Evolutionary conservation across 2,329 filamentous ascomycete species (phyloP).

Genomic region (Penicillium nordicum): DNA sequence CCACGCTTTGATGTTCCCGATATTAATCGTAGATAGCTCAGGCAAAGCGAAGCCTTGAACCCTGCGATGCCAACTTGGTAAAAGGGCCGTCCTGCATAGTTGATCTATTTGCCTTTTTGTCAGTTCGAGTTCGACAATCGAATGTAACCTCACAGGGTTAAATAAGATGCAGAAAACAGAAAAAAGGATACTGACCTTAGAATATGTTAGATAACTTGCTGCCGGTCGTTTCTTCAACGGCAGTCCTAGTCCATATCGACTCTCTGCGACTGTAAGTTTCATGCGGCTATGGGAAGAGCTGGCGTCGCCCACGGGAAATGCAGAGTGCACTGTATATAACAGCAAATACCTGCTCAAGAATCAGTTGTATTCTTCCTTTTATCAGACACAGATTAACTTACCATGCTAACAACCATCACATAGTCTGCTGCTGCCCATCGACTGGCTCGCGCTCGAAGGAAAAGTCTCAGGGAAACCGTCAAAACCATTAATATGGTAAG

Average conservation of each 20-base stretch:
- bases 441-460: conserved; percentile 42
- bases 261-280: conserved; percentile 41
- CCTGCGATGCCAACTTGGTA: conserved; percentile 56
- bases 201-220: conserved; percentile 46
- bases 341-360: conserved; percentile 44
- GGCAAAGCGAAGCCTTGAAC: conserved; percentile 55
- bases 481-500: conserved; percentile 45
- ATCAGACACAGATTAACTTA: conserved; percentile 11
- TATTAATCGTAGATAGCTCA: conserved; percentile 53
- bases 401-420: conserved; percentile 37
- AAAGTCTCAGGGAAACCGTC: conserved; percentile 44
- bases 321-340: conserved; percentile 51
- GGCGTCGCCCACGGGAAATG: conserved; percentile 45
- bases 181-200: conserved; percentile 25
- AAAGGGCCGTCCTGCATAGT: conserved; percentile 53
- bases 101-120: conserved; percentile 34
- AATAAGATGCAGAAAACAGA: background rate
- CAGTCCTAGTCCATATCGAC: conserved; percentile 53
- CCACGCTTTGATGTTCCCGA: conserved; percentile 46
- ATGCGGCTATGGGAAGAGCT: background rate
- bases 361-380: background rate
- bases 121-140: background rate
- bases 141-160: no score
- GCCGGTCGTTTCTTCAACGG: conserved; percentile 45
- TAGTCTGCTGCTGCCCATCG: conserved; percentile 51